A percentile compares a stretch with the other conserved stretches of the same genome.
These are phyloP conservation scores for Acorus calamus DNA, from an alignment of 106 monocot genomes.

Conservation along the genomic window DNA sequence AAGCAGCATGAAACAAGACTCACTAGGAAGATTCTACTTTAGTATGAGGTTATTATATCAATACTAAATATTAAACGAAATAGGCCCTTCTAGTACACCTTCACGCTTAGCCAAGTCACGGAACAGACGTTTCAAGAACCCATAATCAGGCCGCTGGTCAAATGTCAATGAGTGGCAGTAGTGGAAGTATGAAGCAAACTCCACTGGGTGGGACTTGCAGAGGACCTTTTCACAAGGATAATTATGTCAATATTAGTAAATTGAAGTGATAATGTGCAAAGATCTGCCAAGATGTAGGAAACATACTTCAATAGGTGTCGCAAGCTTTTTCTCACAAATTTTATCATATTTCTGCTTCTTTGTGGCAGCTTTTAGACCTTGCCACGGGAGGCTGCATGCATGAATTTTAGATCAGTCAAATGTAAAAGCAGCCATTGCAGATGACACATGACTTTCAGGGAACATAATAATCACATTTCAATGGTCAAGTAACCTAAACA, in stretches of 20 bases:
- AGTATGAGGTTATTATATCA: too few species aligned
- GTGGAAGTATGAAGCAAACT: conserved; percentile 97
- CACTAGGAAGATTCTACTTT: too few species aligned
- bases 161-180: conserved; percentile 93
- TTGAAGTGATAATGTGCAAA: neutral
- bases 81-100: conserved; percentile 30
- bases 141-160: conserved; percentile 90
- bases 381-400: conserved; percentile 86
- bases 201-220: conserved; percentile 81
- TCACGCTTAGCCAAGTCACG: conserved; percentile 71
- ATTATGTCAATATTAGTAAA: neutral
- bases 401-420: neutral
- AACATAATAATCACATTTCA: too few species aligned
- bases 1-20: neutral
- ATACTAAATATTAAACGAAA: neutral
- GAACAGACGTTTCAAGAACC: conserved; percentile 81
- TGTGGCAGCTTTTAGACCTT: conserved; percentile 92
- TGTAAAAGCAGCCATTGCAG: neutral
- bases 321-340: conserved; percentile 91
- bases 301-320: conserved; percentile 87
- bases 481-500: too few species aligned
- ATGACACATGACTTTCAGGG: too few species aligned
- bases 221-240: conserved; percentile 36
- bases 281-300: neutral
- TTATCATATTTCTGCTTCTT: conserved; percentile 98